These are phyloP conservation scores for Aureobasidium mangrovei DNA, from an alignment of 2,329 filamentous ascomycete genomes.

Conservation along the genomic window DNA sequence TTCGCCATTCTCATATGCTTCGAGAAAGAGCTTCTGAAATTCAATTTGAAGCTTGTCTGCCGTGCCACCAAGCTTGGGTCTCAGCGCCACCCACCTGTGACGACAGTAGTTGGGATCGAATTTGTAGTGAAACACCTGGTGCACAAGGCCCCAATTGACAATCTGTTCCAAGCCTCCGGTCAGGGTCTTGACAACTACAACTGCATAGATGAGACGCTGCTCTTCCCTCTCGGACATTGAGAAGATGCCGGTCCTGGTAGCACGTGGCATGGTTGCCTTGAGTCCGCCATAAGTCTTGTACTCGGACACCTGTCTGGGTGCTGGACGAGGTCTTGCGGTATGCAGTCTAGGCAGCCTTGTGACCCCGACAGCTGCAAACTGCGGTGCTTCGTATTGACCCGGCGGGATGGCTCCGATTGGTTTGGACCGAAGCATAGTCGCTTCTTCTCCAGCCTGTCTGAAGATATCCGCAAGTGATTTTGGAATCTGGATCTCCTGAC, in stretches of 20 bases:
- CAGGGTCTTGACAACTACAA: conserved; percentile 26
- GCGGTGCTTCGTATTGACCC: not conserved
- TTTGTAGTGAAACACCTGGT: conserved; percentile 31
- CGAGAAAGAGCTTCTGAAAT: conserved; percentile 58
- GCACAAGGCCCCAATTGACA: conserved; percentile 35
- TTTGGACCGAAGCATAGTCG: not conserved
- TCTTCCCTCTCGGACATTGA: conserved; percentile 20
- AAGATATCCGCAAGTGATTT: conserved; percentile 14
- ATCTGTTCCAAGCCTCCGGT: conserved; percentile 29
- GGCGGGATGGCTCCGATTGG: not conserved
- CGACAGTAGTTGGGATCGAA: conserved; percentile 31
- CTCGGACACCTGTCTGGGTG: conserved; percentile 3
- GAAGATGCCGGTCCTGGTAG: conserved; percentile 14
- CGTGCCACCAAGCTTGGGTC: conserved; percentile 17
- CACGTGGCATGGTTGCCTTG: conserved; percentile 5
- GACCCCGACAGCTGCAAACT: conserved; percentile 10
- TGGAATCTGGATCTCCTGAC: conserved; percentile 9
- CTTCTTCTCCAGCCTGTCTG: conserved; percentile 13
- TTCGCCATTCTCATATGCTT: conserved; percentile 55
- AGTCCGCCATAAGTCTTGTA: conserved; percentile 5
- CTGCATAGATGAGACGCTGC: conserved; percentile 25
- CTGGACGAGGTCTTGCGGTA: conserved; percentile 4
- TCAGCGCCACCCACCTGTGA: conserved; percentile 29
- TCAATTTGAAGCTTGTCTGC: conserved; percentile 47
- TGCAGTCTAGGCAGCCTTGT: conserved; percentile 7